These are phyloP conservation scores for Xylaria sp. DNA, from an alignment of 2,329 filamentous ascomycete genomes.

Conservation along the genomic window DNA sequence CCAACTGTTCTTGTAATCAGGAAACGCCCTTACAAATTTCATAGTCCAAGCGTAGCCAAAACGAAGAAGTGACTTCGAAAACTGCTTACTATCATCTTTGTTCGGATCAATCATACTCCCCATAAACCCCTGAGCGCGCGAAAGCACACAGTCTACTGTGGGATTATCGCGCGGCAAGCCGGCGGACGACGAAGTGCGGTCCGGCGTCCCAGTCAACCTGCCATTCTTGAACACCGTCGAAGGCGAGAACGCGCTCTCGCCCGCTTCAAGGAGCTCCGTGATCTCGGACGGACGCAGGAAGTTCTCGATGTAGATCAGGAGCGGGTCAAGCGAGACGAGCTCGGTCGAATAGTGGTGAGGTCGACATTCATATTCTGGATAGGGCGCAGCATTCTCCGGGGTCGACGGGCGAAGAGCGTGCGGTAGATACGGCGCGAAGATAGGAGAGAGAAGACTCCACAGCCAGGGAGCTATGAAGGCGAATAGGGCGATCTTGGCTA, in stretches of 20 bases:
- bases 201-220: slow-evolving; percentile 48
- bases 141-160: slow-evolving; percentile 54
- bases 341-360: slow-evolving; percentile 53
- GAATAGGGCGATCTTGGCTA: slow-evolving; percentile 35
- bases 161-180: slow-evolving; percentile 53
- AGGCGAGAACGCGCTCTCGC: slow-evolving; percentile 52
- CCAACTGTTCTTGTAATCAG: slow-evolving; percentile 44
- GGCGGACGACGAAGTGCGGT: slow-evolving; percentile 56
- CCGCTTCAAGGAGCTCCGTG: slow-evolving; percentile 50
- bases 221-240: slow-evolving; percentile 54
- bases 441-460: slow-evolving; percentile 21
- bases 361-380: slow-evolving; percentile 35
- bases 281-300: slow-evolving; percentile 54
- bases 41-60: background rate
- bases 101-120: slow-evolving; percentile 53
- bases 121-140: slow-evolving; percentile 52
- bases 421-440: slow-evolving; percentile 33
- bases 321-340: slow-evolving; percentile 56
- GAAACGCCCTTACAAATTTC: background rate
- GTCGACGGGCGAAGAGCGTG: slow-evolving; percentile 28
- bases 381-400: slow-evolving; percentile 9
- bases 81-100: slow-evolving; percentile 51
- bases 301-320: slow-evolving; percentile 57
- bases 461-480: slow-evolving; percentile 38
- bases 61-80: background rate